Evolutionary conservation across 805 yeast species (phyloP).

Genomic region (Cyberlindnera subsufficiens): DNA sequence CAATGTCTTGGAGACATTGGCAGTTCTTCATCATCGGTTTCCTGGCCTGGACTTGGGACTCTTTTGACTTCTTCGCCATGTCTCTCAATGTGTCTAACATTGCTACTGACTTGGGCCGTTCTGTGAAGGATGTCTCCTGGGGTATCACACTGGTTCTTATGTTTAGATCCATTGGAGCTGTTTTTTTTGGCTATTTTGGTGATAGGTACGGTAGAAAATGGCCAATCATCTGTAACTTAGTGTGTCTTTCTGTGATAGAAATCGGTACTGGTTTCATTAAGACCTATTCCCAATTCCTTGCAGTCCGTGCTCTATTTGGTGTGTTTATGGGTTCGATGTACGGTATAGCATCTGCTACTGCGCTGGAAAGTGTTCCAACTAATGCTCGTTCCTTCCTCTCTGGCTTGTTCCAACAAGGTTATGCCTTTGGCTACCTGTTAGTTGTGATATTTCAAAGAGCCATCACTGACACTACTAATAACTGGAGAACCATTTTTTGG

Average conservation of each 20-base stretch:
- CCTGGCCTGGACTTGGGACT: constrained; percentile 60
- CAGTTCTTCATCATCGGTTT: constrained; percentile 47
- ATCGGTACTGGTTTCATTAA: constrained; percentile 59
- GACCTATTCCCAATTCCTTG: constrained; percentile 52
- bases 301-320: constrained; percentile 61
- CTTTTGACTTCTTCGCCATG: constrained; percentile 57
- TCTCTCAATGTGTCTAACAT: constrained; percentile 44
- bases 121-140: constrained; percentile 51
- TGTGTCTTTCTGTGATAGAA: constrained; percentile 44
- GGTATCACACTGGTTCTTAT: constrained; percentile 57
- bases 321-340: constrained; percentile 46
- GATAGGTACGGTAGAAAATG: constrained; percentile 58
- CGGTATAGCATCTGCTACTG: constrained; percentile 38
- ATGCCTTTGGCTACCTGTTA: constrained; percentile 61
- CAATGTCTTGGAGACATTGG: constrained; percentile 48
- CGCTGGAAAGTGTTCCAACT: constrained; percentile 42
- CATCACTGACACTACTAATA: constrained; percentile 43
- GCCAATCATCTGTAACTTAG: constrained; percentile 45
- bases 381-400: constrained; percentile 52
- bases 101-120: constrained; percentile 38
- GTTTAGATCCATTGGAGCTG: constrained; percentile 63
- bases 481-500: constrained; percentile 68
- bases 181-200: constrained; percentile 51
- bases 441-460: constrained; percentile 64
- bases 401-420: constrained; percentile 78